Percentiles rank a stretch among this genome's conserved stretches.
Conservation (phyloP, 306 rosid genomes). For the Citrullus mucosospermus region DNA sequence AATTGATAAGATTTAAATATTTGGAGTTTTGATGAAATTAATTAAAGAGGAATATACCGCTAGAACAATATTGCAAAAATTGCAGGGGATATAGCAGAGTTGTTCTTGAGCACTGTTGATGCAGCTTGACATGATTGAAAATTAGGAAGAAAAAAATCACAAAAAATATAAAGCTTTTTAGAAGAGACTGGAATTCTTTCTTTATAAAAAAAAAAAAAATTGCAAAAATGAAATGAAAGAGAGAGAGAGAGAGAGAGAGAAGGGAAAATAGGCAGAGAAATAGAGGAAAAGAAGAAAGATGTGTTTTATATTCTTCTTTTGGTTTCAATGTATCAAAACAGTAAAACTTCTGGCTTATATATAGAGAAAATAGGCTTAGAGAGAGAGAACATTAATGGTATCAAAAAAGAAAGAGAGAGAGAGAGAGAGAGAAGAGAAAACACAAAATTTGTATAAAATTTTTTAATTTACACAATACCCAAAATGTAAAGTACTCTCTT, state of each 20-base stretch:
- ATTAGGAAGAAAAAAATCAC: too few species aligned
- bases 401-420: slow-evolving; percentile 8
- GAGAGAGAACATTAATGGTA: background rate
- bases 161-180: background rate
- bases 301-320: slow-evolving; percentile 26
- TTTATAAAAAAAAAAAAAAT: background rate
- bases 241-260: background rate
- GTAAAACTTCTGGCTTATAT: slow-evolving; percentile 31
- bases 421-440: background rate
- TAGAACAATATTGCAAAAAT: slow-evolving; percentile 95
- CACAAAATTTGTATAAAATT: background rate
- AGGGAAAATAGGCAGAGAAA: background rate
- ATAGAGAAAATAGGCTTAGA: slow-evolving; percentile 20
- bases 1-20: background rate
- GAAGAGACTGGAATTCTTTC: background rate
- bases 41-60: slow-evolving; percentile 40
- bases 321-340: slow-evolving; percentile 26
- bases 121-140: slow-evolving; percentile 51
- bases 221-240: background rate
- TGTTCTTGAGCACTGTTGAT: slow-evolving; percentile 61
- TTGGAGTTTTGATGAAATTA: background rate
- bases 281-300: slow-evolving; percentile 13
- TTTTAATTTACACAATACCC: background rate
- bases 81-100: slow-evolving; percentile 98
- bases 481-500: background rate